Conservation (phyloP, 495 filamentous ascomycete genomes). For the Thermothielavioides terrestris region DNA sequence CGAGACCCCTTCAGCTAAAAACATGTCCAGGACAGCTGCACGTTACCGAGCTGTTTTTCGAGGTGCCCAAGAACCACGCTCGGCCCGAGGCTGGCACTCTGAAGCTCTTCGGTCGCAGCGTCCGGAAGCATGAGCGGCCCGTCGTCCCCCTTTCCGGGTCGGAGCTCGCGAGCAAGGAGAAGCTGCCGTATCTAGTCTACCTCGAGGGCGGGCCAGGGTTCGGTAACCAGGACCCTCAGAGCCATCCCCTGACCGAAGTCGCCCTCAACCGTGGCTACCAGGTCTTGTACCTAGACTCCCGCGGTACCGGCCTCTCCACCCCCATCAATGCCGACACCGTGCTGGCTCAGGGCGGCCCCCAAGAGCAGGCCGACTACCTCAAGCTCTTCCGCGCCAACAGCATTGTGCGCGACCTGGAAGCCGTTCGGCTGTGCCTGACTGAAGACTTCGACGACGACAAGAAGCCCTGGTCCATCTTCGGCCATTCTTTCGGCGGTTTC, state of each 20-base stretch:
- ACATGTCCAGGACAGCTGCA: constrained; percentile 54
- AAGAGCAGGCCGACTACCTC: constrained; percentile 66
- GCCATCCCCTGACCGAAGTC: constrained; percentile 53
- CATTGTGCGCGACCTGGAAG: constrained; percentile 83
- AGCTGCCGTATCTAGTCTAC: constrained; percentile 46
- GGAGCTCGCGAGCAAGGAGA: constrained; percentile 33
- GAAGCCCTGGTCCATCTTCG: constrained; percentile 73
- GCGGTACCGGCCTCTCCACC: constrained; percentile 77
- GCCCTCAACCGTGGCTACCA: constrained; percentile 76
- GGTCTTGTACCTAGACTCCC: constrained; percentile 77
- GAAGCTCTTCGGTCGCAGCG: constrained; percentile 68
- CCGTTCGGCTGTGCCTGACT: constrained; percentile 66
- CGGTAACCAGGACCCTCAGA: constrained; percentile 64
- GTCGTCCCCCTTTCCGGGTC: constrained; percentile 34
- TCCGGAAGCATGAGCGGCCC: constrained; percentile 53
- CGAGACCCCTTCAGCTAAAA: neutral
- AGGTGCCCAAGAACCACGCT: constrained; percentile 69
- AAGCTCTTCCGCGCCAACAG: constrained; percentile 84
- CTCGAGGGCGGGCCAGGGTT: constrained; percentile 74
- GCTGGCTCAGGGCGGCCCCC: constrained; percentile 51
- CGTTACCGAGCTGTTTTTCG: constrained; percentile 75
- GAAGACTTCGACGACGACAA: constrained; percentile 58
- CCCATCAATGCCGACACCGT: constrained; percentile 66
- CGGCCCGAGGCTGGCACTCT: constrained; percentile 53
- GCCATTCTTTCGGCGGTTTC: constrained; percentile 91